Conservation (phyloP, 768 basidiomycete species). For the Boletus sp. region DNA sequence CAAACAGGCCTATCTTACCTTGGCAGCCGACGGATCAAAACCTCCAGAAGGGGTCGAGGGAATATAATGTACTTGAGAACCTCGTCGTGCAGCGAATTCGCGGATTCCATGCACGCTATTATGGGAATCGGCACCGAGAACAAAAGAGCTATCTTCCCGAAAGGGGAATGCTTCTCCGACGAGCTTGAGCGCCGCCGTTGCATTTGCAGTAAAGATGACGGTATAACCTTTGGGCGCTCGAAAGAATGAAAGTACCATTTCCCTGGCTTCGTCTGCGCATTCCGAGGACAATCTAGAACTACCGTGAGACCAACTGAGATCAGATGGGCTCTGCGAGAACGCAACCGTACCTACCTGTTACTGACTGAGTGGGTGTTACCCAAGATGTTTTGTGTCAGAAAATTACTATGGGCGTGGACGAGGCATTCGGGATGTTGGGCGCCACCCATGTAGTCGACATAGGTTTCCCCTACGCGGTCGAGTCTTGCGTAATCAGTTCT, state of each 20-base stretch:
- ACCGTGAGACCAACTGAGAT: not conserved
- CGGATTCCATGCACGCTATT: conserved; percentile 84
- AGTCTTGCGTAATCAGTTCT: conserved; percentile 60
- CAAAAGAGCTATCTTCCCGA: conserved; percentile 50
- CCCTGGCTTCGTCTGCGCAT: conserved; percentile 66
- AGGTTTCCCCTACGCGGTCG: conserved; percentile 64
- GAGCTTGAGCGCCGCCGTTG: conserved; percentile 76
- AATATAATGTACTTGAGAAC: conserved; percentile 63
- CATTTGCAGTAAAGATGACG: conserved; percentile 80
- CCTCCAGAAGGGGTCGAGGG: conserved; percentile 64
- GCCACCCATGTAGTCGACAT: conserved; percentile 87
- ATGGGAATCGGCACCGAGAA: conserved; percentile 77
- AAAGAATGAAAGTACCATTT: conserved; percentile 75
- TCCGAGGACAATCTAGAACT: conserved; percentile 72
- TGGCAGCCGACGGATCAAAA: conserved; percentile 53
- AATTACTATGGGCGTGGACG: conserved; percentile 65
- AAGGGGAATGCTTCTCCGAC: conserved; percentile 83
- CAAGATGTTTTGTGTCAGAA: conserved; percentile 63
- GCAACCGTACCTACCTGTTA: conserved; percentile 60
- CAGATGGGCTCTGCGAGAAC: not conserved
- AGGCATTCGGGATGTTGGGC: conserved; percentile 78
- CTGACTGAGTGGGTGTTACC: conserved; percentile 87
- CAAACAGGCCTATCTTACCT: conserved; percentile 43
- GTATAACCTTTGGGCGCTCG: conserved; percentile 73
- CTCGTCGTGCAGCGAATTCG: conserved; percentile 58